Evolutionary conservation across 768 basidiomycete species (phyloP).

Genomic region (Boletus rubropictus): DNA sequence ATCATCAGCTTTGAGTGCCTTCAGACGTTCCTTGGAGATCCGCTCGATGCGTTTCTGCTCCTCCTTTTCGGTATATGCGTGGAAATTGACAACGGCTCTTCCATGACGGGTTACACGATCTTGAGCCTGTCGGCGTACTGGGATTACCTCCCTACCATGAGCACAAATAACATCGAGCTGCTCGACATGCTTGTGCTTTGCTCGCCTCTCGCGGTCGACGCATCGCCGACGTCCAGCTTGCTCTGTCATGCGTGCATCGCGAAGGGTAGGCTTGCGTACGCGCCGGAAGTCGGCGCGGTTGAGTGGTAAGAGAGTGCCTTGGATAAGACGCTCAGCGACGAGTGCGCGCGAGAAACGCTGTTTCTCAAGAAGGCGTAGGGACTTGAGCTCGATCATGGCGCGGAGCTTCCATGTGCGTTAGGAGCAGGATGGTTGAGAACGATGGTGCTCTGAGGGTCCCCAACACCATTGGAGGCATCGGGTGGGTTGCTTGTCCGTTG

Average conservation of each 20-base stretch:
- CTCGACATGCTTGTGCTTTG: constrained; percentile 94
- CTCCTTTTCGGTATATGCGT: constrained; percentile 90
- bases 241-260: constrained; percentile 88
- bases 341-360: constrained; percentile 83
- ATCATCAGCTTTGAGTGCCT: constrained; percentile 95
- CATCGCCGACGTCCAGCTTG: constrained; percentile 87
- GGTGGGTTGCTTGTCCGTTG: constrained; percentile 4
- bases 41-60: constrained; percentile 96
- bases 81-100: constrained; percentile 76
- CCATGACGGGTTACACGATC: constrained; percentile 59
- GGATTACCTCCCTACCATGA: constrained; percentile 73
- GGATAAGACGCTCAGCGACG: constrained; percentile 81
- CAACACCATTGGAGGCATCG: constrained; percentile 33
- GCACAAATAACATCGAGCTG: constrained; percentile 81
- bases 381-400: constrained; percentile 90
- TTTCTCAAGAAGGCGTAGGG: constrained; percentile 81
- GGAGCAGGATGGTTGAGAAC: constrained; percentile 44
- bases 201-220: constrained; percentile 84
- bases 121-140: constrained; percentile 61
- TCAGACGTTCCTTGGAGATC: constrained; percentile 94
- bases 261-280: constrained; percentile 75
- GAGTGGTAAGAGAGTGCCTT: constrained; percentile 82
- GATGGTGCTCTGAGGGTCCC: constrained; percentile 13
- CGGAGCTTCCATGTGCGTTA: constrained; percentile 73
- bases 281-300: constrained; percentile 91